phyloP scores from a whole-genome alignment of 2,329 filamentous ascomycete genomes.

The Sarocladium brachiariae region DNA sequence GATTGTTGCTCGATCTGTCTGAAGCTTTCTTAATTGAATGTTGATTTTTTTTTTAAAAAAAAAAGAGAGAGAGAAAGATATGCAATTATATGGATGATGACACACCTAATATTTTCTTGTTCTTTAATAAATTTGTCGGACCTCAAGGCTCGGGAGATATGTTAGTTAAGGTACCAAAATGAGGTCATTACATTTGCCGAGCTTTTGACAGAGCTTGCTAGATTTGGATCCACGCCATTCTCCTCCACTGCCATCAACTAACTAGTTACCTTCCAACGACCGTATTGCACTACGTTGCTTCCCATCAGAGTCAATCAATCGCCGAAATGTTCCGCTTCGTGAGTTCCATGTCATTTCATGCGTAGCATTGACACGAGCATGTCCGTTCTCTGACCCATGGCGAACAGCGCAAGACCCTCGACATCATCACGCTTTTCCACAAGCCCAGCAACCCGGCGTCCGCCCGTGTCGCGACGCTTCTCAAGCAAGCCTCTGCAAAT shows the following conservation, averaged over 20 bases:
- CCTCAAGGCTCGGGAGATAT: too few relatives aligned
- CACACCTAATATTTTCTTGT: too few relatives aligned
- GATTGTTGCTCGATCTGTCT: too few relatives aligned
- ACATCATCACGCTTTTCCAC: slow-evolving; percentile 96
- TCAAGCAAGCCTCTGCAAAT: slow-evolving; percentile 73
- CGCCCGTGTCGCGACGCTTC: slow-evolving; percentile 62
- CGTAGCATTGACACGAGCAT: slow-evolving; percentile 15
- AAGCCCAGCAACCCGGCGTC: slow-evolving; percentile 69
- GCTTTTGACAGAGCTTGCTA: slow-evolving; percentile 1
- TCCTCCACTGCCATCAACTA: not conserved
- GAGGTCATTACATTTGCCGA: not conserved
- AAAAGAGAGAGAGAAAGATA: too few relatives aligned
- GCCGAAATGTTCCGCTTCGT: slow-evolving; percentile 41
- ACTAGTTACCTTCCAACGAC: not conserved
- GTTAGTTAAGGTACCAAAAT: not conserved
- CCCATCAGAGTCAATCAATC: not conserved
- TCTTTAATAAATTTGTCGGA: too few relatives aligned
- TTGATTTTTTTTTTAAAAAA: too few relatives aligned
- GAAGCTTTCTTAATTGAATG: too few relatives aligned
- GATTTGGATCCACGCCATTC: not conserved
- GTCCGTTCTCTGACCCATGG: not conserved
- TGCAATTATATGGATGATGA: too few relatives aligned
- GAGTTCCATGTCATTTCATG: slow-evolving; percentile 17
- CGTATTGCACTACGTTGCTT: not conserved
- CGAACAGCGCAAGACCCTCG: slow-evolving; percentile 65